Evolutionary conservation across 1,284 basidiomycete genomes (phyloP), one percentile per base, ranked within the genome.

Genomic region (Ganoderma lingzhi): DNA sequence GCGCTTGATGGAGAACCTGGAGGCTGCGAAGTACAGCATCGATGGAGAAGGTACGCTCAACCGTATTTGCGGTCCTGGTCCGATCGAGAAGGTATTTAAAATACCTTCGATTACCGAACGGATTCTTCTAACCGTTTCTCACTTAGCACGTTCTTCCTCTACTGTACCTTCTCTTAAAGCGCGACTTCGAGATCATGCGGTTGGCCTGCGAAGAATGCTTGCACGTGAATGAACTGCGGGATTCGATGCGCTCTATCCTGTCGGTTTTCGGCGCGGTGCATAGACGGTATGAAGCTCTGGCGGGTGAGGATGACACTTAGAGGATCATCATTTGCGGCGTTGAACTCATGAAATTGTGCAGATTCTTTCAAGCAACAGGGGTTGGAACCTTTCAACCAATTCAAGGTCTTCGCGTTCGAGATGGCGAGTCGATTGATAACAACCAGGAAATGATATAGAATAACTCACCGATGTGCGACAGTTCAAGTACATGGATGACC

Each of bases 31-130:
- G 15, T 78, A 76, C 65, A 70, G 74, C 30, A 62, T 79, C n/a
- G 78, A 77, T 62, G 74, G 72, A 3, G 39, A 71, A 8, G 74
- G 75, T 59, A 78, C 75, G 2, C 66, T 78, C 1, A 62, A 65
- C 5, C 63, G 75, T 15, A 71, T 78, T 41, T 71, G 71, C 5
- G 77, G 78, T 3, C 73, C 67, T 9, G 69, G 69, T 23, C 68
- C 73, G 19, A 64, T 78, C 2, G 77, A 78, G 53, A 72, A 73
- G 63, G 76, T 76, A 39, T 69, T 61, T n/a, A n/a, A n/a, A n/a
- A n/a, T 4, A 6, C 9, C 1, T 30, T 35, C 5, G 4, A 53
- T 45, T 14, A 30, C 14, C 10, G 35, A 3, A n/a, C 30, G 15
- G 2, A 9, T 12, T 9, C 28, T 23, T 8, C 39, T 62, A 37